Evolutionary conservation across 306 rosid species (phyloP).

Genomic region (Prunus campanulata): DNA sequence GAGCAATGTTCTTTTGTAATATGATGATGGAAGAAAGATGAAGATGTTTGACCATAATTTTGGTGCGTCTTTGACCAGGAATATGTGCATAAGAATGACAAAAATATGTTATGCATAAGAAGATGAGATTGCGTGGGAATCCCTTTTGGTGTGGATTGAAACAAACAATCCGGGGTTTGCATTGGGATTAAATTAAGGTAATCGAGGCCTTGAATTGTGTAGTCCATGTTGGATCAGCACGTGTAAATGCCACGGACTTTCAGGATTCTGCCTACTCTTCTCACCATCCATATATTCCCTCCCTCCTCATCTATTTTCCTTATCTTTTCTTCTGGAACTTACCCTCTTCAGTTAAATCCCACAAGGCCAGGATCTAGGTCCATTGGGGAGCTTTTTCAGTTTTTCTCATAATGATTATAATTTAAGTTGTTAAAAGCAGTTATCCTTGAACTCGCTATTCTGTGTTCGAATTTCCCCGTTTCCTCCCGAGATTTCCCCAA

Average conservation of each 20-base stretch:
- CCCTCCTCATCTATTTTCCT: not conserved
- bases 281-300: conserved; percentile 22
- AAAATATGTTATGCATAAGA: not conserved
- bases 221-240: conserved; percentile 50
- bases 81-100: not conserved
- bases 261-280: conserved; percentile 35
- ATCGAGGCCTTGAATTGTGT: conserved; percentile 72
- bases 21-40: too few species aligned
- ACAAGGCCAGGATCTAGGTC: not conserved
- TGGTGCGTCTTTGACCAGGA: conserved; percentile 71
- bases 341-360: not conserved
- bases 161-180: conserved; percentile 38
- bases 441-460: too few species aligned
- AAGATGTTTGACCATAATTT: too few species aligned
- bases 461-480: too few species aligned
- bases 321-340: not conserved
- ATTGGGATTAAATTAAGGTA: conserved; percentile 25
- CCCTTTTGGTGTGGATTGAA: conserved; percentile 45
- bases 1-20: too few species aligned
- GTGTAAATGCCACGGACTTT: conserved; percentile 66
- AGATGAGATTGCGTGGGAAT: conserved; percentile 64
- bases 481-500: too few species aligned
- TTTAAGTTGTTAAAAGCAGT: too few species aligned
- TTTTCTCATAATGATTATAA: not conserved
- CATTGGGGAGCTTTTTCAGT: not conserved